These are phyloP conservation scores for Paralagenidium karlingii DNA, from an alignment of 352 stramenopile species.

Conservation along the genomic window DNA sequence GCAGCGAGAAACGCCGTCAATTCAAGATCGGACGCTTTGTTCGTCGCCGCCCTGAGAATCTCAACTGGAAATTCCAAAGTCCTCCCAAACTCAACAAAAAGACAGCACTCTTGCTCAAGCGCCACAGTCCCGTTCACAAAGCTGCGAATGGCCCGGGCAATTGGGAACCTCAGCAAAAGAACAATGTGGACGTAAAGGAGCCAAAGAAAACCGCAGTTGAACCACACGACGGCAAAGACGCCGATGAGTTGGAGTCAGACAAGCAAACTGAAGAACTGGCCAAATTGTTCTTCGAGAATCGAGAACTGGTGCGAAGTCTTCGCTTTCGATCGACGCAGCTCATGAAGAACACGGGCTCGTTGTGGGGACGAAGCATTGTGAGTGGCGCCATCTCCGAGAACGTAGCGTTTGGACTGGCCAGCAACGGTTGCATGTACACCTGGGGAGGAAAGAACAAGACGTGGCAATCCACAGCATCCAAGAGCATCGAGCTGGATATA, in stretches of 20 bases:
- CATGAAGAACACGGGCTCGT: slow-evolving; percentile 80
- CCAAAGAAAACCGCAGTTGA: no score
- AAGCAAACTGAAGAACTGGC: slow-evolving; percentile 36
- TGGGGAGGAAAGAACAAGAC: slow-evolving; percentile 75
- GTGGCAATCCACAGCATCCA: slow-evolving; percentile 14
- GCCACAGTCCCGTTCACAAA: neutral
- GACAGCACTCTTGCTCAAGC: slow-evolving; percentile 14
- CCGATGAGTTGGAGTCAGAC: no score
- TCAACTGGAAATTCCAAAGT: slow-evolving; percentile 48
- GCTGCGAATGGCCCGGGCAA: neutral
- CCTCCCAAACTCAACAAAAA: slow-evolving; percentile 38
- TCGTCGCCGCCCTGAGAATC: slow-evolving; percentile 44
- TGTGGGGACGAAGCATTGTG: slow-evolving; percentile 83
- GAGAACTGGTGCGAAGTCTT: slow-evolving; percentile 44
- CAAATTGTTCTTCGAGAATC: slow-evolving; percentile 51
- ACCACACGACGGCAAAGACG: slow-evolving; percentile 3
- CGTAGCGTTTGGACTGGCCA: slow-evolving; percentile 77
- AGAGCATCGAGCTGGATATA: slow-evolving; percentile 15
- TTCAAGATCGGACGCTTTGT: slow-evolving; percentile 22
- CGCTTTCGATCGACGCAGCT: slow-evolving; percentile 51
- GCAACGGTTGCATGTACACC: slow-evolving; percentile 69
- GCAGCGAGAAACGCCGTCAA: slow-evolving; percentile 4
- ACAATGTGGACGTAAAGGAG: no score
- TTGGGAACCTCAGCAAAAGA: neutral
- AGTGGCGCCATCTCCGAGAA: slow-evolving; percentile 74